Evolutionary conservation across 2,329 filamentous ascomycete species (phyloP).

Genomic region (Penicillium sp.): DNA sequence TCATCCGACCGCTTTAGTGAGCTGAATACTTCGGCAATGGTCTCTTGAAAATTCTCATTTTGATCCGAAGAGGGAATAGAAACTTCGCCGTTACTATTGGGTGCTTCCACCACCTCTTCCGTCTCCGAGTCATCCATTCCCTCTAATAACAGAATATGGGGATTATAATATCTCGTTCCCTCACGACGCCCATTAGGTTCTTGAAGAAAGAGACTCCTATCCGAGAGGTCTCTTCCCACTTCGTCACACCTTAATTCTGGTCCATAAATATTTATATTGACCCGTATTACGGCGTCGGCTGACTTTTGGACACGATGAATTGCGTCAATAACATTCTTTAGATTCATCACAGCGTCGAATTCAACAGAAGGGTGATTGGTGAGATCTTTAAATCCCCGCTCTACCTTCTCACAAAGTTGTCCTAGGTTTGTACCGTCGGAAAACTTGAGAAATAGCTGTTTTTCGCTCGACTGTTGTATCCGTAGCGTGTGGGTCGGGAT

Average conservation of each 20-base stretch:
- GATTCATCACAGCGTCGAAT: conserved; percentile 4
- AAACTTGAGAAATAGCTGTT: background rate
- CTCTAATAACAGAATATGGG: conserved; percentile 2
- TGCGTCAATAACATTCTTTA: background rate
- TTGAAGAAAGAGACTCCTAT: conserved; percentile 2
- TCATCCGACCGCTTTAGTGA: conserved; percentile 1
- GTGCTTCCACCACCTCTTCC: background rate
- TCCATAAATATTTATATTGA: conserved; percentile 7
- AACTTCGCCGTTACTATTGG: background rate
- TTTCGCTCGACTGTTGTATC: background rate
- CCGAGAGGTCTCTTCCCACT: conserved; percentile 1
- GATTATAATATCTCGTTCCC: conserved; percentile 7
- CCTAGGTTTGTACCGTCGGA: background rate
- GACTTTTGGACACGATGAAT: background rate
- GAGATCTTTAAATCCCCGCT: background rate
- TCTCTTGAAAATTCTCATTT: conserved; percentile 1
- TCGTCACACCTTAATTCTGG: background rate
- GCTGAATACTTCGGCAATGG: background rate
- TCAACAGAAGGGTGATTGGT: background rate
- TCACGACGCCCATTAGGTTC: background rate
- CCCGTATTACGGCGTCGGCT: background rate
- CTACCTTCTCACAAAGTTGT: conserved; percentile 2
- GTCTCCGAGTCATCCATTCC: background rate
- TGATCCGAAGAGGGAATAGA: background rate
- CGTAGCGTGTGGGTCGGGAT: background rate